Evolutionary conservation across 192 early-diverging fungal genomes (phyloP), one percentile per base, ranked within the genome.

Genomic region (Entophlyctis luteolus): DNA sequence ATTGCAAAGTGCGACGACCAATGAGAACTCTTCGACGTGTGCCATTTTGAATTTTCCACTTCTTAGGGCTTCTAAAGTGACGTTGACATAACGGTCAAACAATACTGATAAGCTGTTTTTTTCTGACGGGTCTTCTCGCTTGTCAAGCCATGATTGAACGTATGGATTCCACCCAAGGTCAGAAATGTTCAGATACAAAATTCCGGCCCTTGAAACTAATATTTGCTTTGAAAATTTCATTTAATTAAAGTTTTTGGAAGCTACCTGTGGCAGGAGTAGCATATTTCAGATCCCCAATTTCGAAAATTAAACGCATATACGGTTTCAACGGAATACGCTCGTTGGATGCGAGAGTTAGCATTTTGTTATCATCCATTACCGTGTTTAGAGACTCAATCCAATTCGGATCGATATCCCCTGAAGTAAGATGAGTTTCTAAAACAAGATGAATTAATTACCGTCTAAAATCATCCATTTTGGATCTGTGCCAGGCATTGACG

Each of bases 361-460:
- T 84, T 54, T 87, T 87, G 75, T 87, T 87, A 71, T 87, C 85
- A 57, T 87, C 85, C 85, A 87, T 87, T 37, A 87, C 85, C 2
- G 85, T 87, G 67, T 87, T 87, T 31, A 87, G 68, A 3, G 79
- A 82, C 65, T 87, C 85, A 71, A 87, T 87, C 85, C 85, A 87
- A 75, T 85, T 86, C 20, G 83, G 81, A 71, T 85, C 81, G 74
- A 86, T 86, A 59, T 86, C 84, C 57, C 84, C 84, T 53, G 81
- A 14, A 45, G 12, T 12, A 23, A 52, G 8, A 22, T 52, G n/a
- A 52, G 49, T n/a, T 52, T 52, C 49, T n/a, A 52, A 10, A 52
- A n/a, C 10, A 45, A 45, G 42, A 45, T 12, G n/a, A 45, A 45
- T 6, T n/a, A 55, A 29, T 55, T 33, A 59, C 57, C 39, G n/a